Evolutionary conservation across 2,329 filamentous ascomycete genomes (phyloP), one percentile per base, ranked within the genome.

Genomic region (Alternaria postmessia): DNA sequence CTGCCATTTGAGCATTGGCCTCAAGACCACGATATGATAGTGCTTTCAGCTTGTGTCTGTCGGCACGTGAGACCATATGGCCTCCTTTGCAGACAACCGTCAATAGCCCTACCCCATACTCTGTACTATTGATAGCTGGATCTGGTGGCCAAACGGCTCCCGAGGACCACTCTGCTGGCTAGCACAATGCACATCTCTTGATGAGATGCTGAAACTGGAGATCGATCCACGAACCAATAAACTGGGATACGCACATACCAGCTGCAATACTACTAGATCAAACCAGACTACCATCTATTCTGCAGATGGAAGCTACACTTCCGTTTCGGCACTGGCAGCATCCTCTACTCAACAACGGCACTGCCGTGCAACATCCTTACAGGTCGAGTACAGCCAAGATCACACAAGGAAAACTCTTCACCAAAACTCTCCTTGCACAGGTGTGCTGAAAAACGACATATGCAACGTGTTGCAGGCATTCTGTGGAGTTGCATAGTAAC

Each of bases 81-180:
- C 55, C 47, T 58, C 44, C 26, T 51, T 30, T 46, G 9, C 49
- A 41, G 43, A 52, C 36, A 55, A 41, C 49, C 51, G 36, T 51
- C 42, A 32, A 59, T 51, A 59, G 46, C 57, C 55, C 24, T 57
- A 51, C 53, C 59, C 59, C 61, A 55, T 62, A 60, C 54, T 62
- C 20, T 57, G 49, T 47, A 34, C 57, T 57, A 60, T 51, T 41
- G 55, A 61, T 64, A 66, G 63, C 54, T 61, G 55, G 49, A 64
- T 61, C 59, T 56, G 61, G 61, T 66, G 63, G 65, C 65, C 38
- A 66, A 54, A 64, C 56, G 57, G 61, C 51, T 42, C 58, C 52
- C 59, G 57, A 57, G 58, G 46, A 62, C 57, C 60, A 55, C 51
- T 43, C 43, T 52, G 47, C 54, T 57, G 63, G 57, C 54, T 55